Percentiles rank a stretch among this genome's conserved stretches.
Evolutionary conservation across 2,329 filamentous ascomycete species (phyloP).

Genomic region (Sphaerulina vaccinii): DNA sequence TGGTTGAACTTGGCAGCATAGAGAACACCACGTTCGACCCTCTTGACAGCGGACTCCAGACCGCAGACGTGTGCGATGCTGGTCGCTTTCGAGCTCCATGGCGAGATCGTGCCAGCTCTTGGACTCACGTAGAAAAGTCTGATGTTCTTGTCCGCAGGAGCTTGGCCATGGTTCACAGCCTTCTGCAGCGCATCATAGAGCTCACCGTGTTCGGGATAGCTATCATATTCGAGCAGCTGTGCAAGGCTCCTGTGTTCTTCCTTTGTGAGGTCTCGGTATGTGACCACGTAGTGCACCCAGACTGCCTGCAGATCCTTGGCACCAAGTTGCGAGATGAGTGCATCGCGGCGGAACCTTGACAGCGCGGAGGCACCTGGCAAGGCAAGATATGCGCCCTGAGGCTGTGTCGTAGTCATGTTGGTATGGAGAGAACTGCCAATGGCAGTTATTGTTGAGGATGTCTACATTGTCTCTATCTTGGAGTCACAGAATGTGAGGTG

Average conservation of each 20-base stretch:
- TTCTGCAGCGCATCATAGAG: conserved; percentile 49
- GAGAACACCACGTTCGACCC: conserved; percentile 83
- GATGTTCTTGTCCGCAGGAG: conserved; percentile 49
- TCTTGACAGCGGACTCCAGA: conserved; percentile 66
- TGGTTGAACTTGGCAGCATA: conserved; percentile 64
- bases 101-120: conserved; percentile 78
- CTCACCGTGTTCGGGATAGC: conserved; percentile 48
- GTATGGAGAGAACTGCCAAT: conserved; percentile 14
- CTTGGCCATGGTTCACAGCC: conserved; percentile 50
- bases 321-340: conserved; percentile 47
- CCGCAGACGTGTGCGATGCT: conserved; percentile 92
- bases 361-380: conserved; percentile 56
- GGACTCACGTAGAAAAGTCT: conserved; percentile 72
- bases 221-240: conserved; percentile 62
- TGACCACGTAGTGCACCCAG: conserved; percentile 53
- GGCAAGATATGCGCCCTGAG: conserved; percentile 40
- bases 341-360: conserved; percentile 50
- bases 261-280: conserved; percentile 41
- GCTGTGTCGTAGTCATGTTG: conserved; percentile 14
- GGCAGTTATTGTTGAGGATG: conserved; percentile 16
- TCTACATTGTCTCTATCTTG: conserved; percentile 6
- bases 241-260: conserved; percentile 54
- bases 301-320: conserved; percentile 50
- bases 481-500: neutral
- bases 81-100: conserved; percentile 96